A percentile compares a stretch with the other conserved stretches of the same genome.
These are phyloP conservation scores for Pichia paraexigua DNA, from an alignment of 805 yeast species.

Conservation along the genomic window DNA sequence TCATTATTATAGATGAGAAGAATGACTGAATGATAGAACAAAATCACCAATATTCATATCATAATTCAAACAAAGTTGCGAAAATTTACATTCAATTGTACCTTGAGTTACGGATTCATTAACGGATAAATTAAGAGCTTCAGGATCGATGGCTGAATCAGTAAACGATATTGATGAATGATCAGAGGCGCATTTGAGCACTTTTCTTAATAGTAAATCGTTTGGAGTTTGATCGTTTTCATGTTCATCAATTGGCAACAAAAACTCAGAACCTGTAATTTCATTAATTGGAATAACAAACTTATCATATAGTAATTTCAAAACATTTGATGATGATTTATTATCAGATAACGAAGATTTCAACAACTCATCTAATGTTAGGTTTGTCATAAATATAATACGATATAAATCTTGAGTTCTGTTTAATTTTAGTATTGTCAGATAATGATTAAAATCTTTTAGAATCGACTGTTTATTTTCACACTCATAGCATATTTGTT, in stretches of 20 bases:
- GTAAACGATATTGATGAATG: conserved; percentile 12
- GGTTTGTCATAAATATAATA: conserved; percentile 17
- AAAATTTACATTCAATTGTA: conserved; percentile 19
- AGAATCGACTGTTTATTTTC: conserved; percentile 19
- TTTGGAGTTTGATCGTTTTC: not conserved
- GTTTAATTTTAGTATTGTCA: conserved; percentile 21
- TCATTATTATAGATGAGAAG: conserved; percentile 16
- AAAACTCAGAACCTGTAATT: conserved; percentile 25
- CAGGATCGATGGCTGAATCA: conserved; percentile 18
- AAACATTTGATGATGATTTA: conserved; percentile 17
- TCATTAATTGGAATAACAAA: conserved; percentile 24
- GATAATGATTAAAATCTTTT: conserved; percentile 19
- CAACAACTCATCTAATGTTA: conserved; percentile 16
- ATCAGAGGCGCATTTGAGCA: conserved; percentile 17
- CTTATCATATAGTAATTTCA: conserved; percentile 22
- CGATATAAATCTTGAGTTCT: conserved; percentile 20
- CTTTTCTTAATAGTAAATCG: conserved; percentile 8
- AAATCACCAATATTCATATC: conserved; percentile 21
- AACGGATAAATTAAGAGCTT: conserved; percentile 13
- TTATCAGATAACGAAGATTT: conserved; percentile 18
- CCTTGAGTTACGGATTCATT: conserved; percentile 7
- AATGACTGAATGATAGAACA: conserved; percentile 25
- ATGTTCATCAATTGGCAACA: conserved; percentile 12
- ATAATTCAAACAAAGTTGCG: conserved; percentile 22
- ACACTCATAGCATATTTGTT: conserved; percentile 21